phyloP scores from a whole-genome alignment of 1,284 basidiomycete species.

The Schizophyllum amplum region DNA sequence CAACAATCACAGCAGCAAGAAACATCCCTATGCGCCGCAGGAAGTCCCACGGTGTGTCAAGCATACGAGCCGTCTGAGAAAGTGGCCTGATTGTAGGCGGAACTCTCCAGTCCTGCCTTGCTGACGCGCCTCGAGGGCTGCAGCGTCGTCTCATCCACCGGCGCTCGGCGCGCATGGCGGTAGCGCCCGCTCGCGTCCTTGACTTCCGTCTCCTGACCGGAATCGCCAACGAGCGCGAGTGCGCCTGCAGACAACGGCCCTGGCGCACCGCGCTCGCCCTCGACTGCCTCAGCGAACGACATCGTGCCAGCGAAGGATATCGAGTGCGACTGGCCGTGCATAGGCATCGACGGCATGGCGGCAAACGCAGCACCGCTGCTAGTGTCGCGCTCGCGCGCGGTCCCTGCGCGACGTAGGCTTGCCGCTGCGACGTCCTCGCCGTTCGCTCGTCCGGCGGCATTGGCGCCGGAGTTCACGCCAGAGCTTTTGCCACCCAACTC shows the following conservation, averaged over 20 bases:
- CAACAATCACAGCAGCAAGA: not conserved
- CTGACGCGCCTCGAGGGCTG: slow-evolving; percentile 82
- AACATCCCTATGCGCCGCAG: not conserved
- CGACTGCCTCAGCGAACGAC: slow-evolving; percentile 6
- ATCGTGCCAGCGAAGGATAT: slow-evolving; percentile 3
- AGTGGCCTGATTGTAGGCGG: not conserved
- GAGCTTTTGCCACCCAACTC: slow-evolving; percentile 79
- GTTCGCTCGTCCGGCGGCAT: slow-evolving; percentile 15
- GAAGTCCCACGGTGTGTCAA: not conserved
- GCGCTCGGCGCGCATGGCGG: slow-evolving; percentile 74
- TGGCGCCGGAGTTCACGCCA: slow-evolving; percentile 40
- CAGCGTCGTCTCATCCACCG: slow-evolving; percentile 78
- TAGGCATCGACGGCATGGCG: slow-evolving; percentile 26
- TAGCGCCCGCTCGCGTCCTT: slow-evolving; percentile 78
- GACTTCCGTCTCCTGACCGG: slow-evolving; percentile 76
- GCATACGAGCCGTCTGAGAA: not conserved
- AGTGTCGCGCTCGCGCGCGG: not conserved
- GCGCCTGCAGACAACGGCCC: slow-evolving; percentile 30
- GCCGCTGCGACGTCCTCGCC: slow-evolving; percentile 31
- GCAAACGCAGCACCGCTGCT: slow-evolving; percentile 49
- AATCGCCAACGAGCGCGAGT: slow-evolving; percentile 22
- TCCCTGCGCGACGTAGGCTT: slow-evolving; percentile 38
- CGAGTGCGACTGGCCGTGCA: slow-evolving; percentile 24
- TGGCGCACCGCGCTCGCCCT: not conserved
- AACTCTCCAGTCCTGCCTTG: slow-evolving; percentile 82